A percentile compares a stretch with the other conserved stretches of the same genome.
These are phyloP conservation scores for Xylaria telfairii DNA, from an alignment of 495 filamentous ascomycete genomes.

Conservation along the genomic window DNA sequence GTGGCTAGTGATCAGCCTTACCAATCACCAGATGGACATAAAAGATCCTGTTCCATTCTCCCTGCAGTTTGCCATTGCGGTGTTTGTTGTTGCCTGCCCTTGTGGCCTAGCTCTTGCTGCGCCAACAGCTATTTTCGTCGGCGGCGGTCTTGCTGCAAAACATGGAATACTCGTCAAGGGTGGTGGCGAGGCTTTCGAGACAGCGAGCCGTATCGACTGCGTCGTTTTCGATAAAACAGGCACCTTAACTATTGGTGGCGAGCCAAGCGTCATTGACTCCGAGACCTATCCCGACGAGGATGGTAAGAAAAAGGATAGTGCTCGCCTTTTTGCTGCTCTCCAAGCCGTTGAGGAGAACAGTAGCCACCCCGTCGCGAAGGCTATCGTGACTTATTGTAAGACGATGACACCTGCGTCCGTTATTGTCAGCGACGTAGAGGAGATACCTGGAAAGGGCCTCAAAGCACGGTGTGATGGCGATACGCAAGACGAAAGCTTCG, in stretches of 20 bases:
- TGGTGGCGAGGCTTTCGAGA: conserved; percentile 95
- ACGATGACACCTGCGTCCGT: conserved; percentile 43
- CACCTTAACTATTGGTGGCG: conserved; percentile 84
- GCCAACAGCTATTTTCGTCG: conserved; percentile 92
- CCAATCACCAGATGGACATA: conserved; percentile 67
- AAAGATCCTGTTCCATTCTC: conserved; percentile 83
- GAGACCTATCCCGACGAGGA: conserved; percentile 56
- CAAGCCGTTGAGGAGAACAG: conserved; percentile 79
- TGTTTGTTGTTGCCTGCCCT: conserved; percentile 94
- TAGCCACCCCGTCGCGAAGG: conserved; percentile 85
- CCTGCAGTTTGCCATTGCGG: conserved; percentile 89
- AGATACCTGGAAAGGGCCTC: conserved; percentile 83
- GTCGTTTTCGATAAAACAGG: conserved; percentile 98
- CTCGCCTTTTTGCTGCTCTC: conserved; percentile 55
- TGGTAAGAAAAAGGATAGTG: conserved; percentile 29
- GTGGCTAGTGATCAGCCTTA: conserved; percentile 79
- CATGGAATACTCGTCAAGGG: conserved; percentile 92
- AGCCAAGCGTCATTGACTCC: conserved; percentile 78
- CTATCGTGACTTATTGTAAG: conserved; percentile 73
- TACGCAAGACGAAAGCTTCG: conserved; percentile 47
- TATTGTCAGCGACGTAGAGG: conserved; percentile 62
- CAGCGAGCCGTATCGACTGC: conserved; percentile 82
- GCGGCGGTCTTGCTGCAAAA: conserved; percentile 84
- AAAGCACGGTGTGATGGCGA: conserved; percentile 67
- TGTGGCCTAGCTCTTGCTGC: conserved; percentile 92